Percentiles rank a stretch among this genome's conserved stretches.
phyloP scores from a whole-genome alignment of 2,329 filamentous ascomycete genomes.

The Cephalotrichum gorgonifer region DNA sequence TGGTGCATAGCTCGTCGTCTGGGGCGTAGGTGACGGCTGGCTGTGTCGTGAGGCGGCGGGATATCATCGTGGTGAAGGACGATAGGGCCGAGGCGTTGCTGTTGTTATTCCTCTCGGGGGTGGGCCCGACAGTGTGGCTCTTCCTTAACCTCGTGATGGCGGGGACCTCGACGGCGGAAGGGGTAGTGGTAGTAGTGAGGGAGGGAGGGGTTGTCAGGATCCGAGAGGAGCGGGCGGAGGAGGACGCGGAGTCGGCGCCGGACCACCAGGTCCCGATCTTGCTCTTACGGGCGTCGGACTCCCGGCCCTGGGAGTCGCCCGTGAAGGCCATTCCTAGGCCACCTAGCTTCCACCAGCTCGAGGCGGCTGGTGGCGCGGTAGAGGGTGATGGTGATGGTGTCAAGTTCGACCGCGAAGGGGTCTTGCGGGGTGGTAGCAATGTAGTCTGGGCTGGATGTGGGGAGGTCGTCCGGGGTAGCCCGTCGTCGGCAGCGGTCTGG shows the following conservation, averaged over 20 bases:
- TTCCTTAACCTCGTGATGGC: constrained; percentile 17
- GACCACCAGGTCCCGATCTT: not conserved
- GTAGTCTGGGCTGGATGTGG: no score
- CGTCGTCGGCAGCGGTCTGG: not conserved
- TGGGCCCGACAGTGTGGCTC: constrained; percentile 11
- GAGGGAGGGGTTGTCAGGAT: constrained; percentile 4
- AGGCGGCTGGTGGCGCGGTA: not conserved
- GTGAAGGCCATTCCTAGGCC: constrained; percentile 18
- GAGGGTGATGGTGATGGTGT: not conserved
- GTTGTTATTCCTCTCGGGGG: constrained; percentile 19
- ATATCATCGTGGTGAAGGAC: constrained; percentile 30
- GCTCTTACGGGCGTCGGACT: not conserved
- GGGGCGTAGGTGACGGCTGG: constrained; percentile 9
- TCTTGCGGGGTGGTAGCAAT: no score
- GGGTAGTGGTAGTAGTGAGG: constrained; percentile 3
- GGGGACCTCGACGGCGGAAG: not conserved
- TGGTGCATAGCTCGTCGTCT: constrained; percentile 43
- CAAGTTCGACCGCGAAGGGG: not conserved
- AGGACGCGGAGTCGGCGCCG: constrained; percentile 2
- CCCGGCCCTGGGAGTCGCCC: constrained; percentile 11
- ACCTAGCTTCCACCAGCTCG: constrained; percentile 17
- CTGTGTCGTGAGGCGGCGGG: constrained; percentile 12
- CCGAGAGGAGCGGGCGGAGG: constrained; percentile 4
- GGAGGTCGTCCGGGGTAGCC: no score
- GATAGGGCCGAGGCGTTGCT: constrained; percentile 23